Conservation (phyloP, 768 basidiomycete species). For the Leucocoprinus leucothites region DNA sequence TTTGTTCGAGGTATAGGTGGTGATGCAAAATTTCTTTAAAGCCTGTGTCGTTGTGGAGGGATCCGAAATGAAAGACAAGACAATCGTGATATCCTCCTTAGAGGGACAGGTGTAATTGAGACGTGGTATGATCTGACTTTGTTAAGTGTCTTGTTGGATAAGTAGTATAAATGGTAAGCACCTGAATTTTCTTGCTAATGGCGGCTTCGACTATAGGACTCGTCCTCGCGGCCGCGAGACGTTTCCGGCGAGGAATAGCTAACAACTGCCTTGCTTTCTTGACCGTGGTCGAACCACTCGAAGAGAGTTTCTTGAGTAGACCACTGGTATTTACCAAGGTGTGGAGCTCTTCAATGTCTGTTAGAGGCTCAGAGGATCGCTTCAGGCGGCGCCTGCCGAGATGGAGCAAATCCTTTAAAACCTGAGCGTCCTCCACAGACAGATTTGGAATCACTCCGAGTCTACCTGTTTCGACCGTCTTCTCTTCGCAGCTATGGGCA, state of each 20-base stretch:
- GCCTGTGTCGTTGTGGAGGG: conserved; percentile 29
- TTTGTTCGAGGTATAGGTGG: conserved; percentile 24
- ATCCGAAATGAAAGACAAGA: conserved; percentile 42
- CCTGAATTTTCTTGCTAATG: conserved; percentile 30
- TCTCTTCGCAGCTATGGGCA: conserved; percentile 31
- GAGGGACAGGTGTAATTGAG: conserved; percentile 44
- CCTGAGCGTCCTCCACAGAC: conserved; percentile 39
- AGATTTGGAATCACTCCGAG: conserved; percentile 47
- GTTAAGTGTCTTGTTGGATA: neutral
- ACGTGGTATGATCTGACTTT: conserved; percentile 33
- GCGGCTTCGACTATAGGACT: conserved; percentile 42
- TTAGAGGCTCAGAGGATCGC: conserved; percentile 14
- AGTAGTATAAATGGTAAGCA: conserved; percentile 15
- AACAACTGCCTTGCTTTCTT: conserved; percentile 40
- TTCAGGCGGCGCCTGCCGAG: conserved; percentile 17
- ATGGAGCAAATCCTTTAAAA: conserved; percentile 36
- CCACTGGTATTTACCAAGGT: conserved; percentile 25
- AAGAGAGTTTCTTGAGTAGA: conserved; percentile 27
- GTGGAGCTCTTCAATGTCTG: conserved; percentile 51
- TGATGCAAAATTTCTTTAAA: conserved; percentile 35
- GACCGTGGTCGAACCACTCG: conserved; percentile 31
- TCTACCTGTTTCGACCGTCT: conserved; percentile 31
- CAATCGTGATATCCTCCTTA: conserved; percentile 40
- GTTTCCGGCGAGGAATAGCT: conserved; percentile 10
- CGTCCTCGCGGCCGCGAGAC: conserved; percentile 5